phyloP scores from a whole-genome alignment of 1,284 basidiomycete genomes.

The Porogramme epimiltina region DNA sequence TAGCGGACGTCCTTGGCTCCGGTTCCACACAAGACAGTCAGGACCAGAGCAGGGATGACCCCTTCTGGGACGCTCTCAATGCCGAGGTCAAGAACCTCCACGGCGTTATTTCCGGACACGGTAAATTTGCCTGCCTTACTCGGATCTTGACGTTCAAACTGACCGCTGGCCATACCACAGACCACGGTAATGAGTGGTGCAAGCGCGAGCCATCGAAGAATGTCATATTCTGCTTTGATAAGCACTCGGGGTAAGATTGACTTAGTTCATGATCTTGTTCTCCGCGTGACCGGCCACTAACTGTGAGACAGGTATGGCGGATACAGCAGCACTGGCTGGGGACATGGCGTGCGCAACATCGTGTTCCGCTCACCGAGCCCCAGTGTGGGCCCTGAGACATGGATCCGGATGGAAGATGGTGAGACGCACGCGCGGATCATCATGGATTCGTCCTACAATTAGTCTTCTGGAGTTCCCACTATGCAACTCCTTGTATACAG shows the following conservation, averaged over 20 bases:
- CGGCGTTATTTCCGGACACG: constrained; percentile 68
- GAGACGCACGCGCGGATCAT: constrained; percentile 22
- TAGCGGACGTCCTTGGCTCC: constrained; percentile 54
- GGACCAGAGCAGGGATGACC: constrained; percentile 41
- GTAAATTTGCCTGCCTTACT: constrained; percentile 34
- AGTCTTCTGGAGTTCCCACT: no score
- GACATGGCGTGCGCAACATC: constrained; percentile 64
- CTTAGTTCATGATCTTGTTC: not conserved
- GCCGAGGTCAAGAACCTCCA: constrained; percentile 62
- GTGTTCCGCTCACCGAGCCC: constrained; percentile 53
- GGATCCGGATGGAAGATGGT: constrained; percentile 46
- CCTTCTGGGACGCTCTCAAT: constrained; percentile 65
- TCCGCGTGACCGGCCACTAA: not conserved
- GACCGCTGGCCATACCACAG: constrained; percentile 33
- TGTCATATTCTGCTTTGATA: constrained; percentile 71
- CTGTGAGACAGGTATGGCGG: constrained; percentile 58
- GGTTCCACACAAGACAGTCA: constrained; percentile 60
- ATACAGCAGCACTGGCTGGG: constrained; percentile 56
- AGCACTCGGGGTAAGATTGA: constrained; percentile 63
- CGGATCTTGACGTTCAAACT: not conserved
- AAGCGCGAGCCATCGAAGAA: constrained; percentile 58
- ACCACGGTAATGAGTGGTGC: constrained; percentile 77
- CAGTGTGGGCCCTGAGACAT: constrained; percentile 51
- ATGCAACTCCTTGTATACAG: no score
- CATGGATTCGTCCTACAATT: constrained; percentile 20